A percentile compares a stretch with the other conserved stretches of the same genome.
phyloP scores from a whole-genome alignment of 352 stramenopile genomes.

The Phytophthora pseudosyringae region DNA sequence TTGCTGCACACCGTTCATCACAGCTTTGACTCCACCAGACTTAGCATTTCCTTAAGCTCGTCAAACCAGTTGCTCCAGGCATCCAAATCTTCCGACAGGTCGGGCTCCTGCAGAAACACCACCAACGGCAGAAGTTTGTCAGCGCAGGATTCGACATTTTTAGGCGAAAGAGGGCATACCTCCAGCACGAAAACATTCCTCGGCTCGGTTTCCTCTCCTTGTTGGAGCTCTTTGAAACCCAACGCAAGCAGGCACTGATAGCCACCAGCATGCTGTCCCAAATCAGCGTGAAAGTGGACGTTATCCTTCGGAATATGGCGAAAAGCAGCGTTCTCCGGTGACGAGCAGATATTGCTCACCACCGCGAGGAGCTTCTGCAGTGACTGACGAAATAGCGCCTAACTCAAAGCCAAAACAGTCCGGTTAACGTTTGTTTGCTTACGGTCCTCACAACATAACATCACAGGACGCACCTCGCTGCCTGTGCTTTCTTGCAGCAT shows the following conservation, averaged over 20 bases:
- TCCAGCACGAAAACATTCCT: constrained; percentile 71
- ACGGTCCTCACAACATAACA: background rate
- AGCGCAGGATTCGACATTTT: background rate
- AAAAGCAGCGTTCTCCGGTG: constrained; percentile 73
- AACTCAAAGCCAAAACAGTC: background rate
- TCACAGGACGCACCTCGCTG: constrained; percentile 27
- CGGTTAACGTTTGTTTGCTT: background rate
- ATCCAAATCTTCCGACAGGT: constrained; percentile 78
- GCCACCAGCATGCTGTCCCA: constrained; percentile 70
- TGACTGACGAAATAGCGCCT: constrained; percentile 44
- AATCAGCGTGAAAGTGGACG: constrained; percentile 64
- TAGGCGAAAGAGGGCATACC: constrained; percentile 26
- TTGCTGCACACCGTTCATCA: constrained; percentile 13
- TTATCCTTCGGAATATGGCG: constrained; percentile 83
- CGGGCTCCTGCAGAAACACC: constrained; percentile 58
- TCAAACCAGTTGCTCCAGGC: constrained; percentile 87
- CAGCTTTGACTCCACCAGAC: constrained; percentile 46
- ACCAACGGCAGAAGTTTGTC: constrained; percentile 3
- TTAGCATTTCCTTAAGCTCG: constrained; percentile 69
- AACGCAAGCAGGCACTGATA: constrained; percentile 72
- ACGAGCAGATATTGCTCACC: constrained; percentile 69
- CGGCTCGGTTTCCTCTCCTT: constrained; percentile 42
- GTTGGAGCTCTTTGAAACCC: constrained; percentile 70
- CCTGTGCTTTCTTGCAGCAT: constrained; percentile 52
- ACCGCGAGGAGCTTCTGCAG: constrained; percentile 61